phyloP scores from a whole-genome alignment of 2,329 filamentous ascomycete species.

The Sporothrix pallida region DNA sequence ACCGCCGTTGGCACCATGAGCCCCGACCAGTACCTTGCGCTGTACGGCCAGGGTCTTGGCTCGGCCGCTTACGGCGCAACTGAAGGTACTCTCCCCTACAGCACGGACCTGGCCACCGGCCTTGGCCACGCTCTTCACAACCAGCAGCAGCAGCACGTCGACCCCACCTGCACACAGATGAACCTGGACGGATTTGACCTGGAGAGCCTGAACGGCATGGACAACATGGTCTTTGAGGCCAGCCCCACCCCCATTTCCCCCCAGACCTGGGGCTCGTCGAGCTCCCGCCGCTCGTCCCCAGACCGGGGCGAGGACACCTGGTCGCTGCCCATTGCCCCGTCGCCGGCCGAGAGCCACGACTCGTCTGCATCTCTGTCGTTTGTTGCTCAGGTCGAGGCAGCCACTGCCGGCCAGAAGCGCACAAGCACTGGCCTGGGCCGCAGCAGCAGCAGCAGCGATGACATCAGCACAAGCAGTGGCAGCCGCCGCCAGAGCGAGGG shows the following conservation, averaged over 20 bases:
- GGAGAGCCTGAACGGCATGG: constrained; percentile 24
- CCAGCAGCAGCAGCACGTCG: constrained; percentile 53
- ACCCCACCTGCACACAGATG: constrained; percentile 58
- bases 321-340: constrained; percentile 49
- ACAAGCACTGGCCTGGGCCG: neutral
- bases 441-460: constrained; percentile 6
- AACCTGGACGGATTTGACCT: constrained; percentile 49
- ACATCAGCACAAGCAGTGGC: constrained; percentile 41
- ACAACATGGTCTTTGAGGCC: constrained; percentile 58
- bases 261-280: constrained; percentile 59
- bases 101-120: constrained; percentile 46
- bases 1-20: constrained; percentile 50
- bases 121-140: neutral
- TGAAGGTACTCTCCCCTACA: constrained; percentile 53
- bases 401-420: neutral
- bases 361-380: constrained; percentile 47
- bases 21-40: constrained; percentile 58
- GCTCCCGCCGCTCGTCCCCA: constrained; percentile 56
- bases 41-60: constrained; percentile 54
- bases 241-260: constrained; percentile 58
- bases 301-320: constrained; percentile 59
- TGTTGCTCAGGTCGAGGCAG: constrained; percentile 21
- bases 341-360: constrained; percentile 54
- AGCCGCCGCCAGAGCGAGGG: constrained; percentile 59
- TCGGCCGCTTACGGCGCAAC: constrained; percentile 56